phyloP scores from a whole-genome alignment of 2,329 filamentous ascomycete species.

The Metarhizium brunneum region DNA sequence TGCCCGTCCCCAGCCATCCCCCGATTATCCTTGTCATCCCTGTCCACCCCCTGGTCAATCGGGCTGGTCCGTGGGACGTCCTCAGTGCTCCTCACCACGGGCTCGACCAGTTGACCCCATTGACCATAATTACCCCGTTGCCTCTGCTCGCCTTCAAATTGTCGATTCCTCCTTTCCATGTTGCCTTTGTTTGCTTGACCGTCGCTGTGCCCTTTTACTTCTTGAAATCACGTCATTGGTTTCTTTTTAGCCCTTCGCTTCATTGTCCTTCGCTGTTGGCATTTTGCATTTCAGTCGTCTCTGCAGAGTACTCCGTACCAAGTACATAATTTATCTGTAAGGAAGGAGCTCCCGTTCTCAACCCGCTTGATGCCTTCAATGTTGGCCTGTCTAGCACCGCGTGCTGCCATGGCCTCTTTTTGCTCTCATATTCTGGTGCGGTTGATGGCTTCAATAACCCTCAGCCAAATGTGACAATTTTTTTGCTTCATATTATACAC shows the following conservation, averaged over 20 bases:
- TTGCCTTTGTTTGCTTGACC: not conserved
- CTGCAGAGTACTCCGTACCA: too few species aligned
- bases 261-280: not conserved
- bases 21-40: not conserved
- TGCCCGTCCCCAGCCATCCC: not conserved
- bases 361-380: too few species aligned
- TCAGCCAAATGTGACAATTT: too few species aligned
- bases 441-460: too few species aligned
- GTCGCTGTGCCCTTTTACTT: not conserved
- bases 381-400: too few species aligned
- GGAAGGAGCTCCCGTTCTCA: too few species aligned
- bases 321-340: too few species aligned
- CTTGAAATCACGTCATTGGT: not conserved
- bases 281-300: not conserved
- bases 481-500: not conserved
- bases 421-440: too few species aligned
- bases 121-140: not conserved
- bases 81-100: not conserved
- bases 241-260: not conserved
- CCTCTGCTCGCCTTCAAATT: not conserved
- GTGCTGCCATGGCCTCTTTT: too few species aligned
- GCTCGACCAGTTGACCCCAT: not conserved
- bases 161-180: not conserved
- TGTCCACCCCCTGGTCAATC: conserved; percentile 1
- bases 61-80: conserved; percentile 2